Conservation (phyloP, 139 green algal genomes). For the Marvania coccoides region DNA sequence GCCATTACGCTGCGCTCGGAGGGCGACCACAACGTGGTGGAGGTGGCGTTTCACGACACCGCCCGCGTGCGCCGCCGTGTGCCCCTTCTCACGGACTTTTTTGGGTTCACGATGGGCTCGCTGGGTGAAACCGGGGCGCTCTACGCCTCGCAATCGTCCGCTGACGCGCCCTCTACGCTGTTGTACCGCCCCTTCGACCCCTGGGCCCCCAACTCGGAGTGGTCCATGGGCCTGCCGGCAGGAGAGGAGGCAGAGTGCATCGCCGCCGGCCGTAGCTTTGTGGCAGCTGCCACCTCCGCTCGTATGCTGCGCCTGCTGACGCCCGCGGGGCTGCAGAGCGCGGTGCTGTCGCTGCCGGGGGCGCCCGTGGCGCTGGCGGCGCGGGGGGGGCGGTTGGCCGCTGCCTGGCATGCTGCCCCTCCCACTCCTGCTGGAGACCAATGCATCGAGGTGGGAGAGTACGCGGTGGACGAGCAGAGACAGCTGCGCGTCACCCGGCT, state of each 20-base stretch:
- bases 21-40: slow-evolving; percentile 49
- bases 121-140: slow-evolving; percentile 56
- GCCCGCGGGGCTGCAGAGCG: slow-evolving; percentile 31
- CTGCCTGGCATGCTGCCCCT: slow-evolving; percentile 32
- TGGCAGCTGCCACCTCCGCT: slow-evolving; percentile 54
- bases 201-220: slow-evolving; percentile 72
- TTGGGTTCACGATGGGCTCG: slow-evolving; percentile 58
- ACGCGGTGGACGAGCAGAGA: slow-evolving; percentile 23
- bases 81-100: slow-evolving; percentile 78
- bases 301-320: slow-evolving; percentile 71
- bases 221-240: slow-evolving; percentile 52
- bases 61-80: slow-evolving; percentile 38
- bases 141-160: slow-evolving; percentile 37
- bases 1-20: slow-evolving; percentile 43
- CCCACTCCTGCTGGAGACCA: slow-evolving; percentile 39
- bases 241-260: slow-evolving; percentile 60
- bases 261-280: slow-evolving; percentile 50
- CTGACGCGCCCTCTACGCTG: slow-evolving; percentile 31
- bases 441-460: slow-evolving; percentile 23
- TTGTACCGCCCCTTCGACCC: slow-evolving; percentile 70
- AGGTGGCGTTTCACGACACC: slow-evolving; percentile 82
- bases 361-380: slow-evolving; percentile 45
- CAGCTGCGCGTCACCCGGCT: slow-evolving; percentile 32
- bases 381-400: slow-evolving; percentile 27
- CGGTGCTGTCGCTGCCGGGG: slow-evolving; percentile 42